Evolutionary conservation across 139 green algal species (phyloP), one percentile per base, ranked within the genome.

Genomic region (Closterium sp.): DNA sequence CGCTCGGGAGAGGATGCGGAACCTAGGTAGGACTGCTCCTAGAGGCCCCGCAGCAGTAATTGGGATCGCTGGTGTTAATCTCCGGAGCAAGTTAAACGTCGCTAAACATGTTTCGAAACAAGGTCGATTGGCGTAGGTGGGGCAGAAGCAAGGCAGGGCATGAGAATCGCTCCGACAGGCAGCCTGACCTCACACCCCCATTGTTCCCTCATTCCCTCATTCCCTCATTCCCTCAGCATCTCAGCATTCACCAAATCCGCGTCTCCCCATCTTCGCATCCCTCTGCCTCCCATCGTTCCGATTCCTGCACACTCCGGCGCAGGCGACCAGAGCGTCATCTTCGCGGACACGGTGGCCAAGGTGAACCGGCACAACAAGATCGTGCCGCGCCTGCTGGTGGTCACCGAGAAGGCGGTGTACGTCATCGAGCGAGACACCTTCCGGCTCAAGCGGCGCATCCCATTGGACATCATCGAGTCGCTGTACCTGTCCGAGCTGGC

Each of bases 241-340:
- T 85, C 16, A 12, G 28, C 81, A 31, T 85, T 33, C 23, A 32
- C 25, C 83, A 25, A 21, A 34, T 34, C n/a, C 8, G n/a, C 83
- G 16, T 32, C 28, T 34, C n/a, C 30, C 83, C n/a, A 86, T 33
- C n/a, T 28, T 0, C 30, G 83, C 28, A 25, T 69, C 85, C 85
- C n/a, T 16, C 33, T 89, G 34, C 25, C 33, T 55, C 32, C 16
- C 16, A 4, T 12, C 9, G 16, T 89, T 89, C 33, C 25, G 3
- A 31, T 76, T 9, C 4, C 19, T 30, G 85, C 85, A 2, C 85
- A 89, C 34, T n/a, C 30, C 32, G 85, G 10, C 32, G 84, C 90
- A 93, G 90, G 90, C 64, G 90, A 93, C 84, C 84, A 90, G 55
- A 31, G 34, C 25, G 90, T 93, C 8, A 64, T 93, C 6, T 93